Percentiles rank a stretch among this genome's conserved stretches.
These are phyloP conservation scores for Cyberlindnera petersonii DNA, from an alignment of 805 yeast genomes.

Conservation along the genomic window DNA sequence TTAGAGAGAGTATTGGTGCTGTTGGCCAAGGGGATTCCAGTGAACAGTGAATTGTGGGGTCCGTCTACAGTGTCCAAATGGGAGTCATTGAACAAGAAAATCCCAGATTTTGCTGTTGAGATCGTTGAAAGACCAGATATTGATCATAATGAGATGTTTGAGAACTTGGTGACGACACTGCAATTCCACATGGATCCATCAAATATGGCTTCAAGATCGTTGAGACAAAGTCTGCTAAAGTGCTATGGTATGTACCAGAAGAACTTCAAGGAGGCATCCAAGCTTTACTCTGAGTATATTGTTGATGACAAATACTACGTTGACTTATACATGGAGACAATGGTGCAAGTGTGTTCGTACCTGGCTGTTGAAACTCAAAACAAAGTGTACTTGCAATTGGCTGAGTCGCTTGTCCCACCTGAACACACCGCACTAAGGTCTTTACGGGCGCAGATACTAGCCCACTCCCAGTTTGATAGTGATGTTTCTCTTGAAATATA, in stretches of 20 bases:
- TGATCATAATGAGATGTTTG: slow-evolving; percentile 5
- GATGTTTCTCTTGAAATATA: slow-evolving; percentile 40
- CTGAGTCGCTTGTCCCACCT: slow-evolving; percentile 34
- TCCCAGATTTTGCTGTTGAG: slow-evolving; percentile 2
- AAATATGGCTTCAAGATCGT: not conserved
- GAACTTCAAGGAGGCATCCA: slow-evolving; percentile 13
- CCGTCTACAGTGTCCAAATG: slow-evolving; percentile 1
- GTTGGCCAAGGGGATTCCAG: slow-evolving; percentile 3
- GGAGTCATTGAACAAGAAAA: slow-evolving; percentile 2
- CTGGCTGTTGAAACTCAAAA: slow-evolving; percentile 35
- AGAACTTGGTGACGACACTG: slow-evolving; percentile 2
- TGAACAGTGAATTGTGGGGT: slow-evolving; percentile 7
- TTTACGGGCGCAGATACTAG: slow-evolving; percentile 40
- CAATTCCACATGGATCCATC: slow-evolving; percentile 6
- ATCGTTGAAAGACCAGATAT: slow-evolving; percentile 4
- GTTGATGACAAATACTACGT: slow-evolving; percentile 37
- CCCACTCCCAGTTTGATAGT: slow-evolving; percentile 35
- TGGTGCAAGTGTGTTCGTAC: slow-evolving; percentile 39
- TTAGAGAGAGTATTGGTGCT: slow-evolving; percentile 6
- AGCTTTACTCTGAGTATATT: slow-evolving; percentile 33
- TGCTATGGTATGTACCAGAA: slow-evolving; percentile 15
- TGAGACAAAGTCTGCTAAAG: slow-evolving; percentile 11
- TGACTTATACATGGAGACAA: slow-evolving; percentile 38
- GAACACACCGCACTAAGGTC: slow-evolving; percentile 27
- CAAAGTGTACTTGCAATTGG: slow-evolving; percentile 32